Percentiles rank a stretch among this genome's conserved stretches.
phyloP scores from a whole-genome alignment of 805 yeast genomes.

The Saccharomycopsis sp. region DNA sequence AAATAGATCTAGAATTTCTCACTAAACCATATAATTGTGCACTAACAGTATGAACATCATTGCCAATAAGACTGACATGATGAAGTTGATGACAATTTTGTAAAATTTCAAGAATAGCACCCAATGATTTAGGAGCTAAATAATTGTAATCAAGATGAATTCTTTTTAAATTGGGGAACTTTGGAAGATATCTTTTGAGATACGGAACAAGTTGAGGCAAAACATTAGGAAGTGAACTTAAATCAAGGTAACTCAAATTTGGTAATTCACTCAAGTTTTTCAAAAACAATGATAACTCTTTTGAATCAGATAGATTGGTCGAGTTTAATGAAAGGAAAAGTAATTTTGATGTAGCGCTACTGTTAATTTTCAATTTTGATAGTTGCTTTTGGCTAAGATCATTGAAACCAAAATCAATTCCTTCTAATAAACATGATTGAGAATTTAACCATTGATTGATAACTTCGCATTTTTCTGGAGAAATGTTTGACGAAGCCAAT shows the following conservation, averaged over 20 bases:
- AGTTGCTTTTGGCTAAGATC: conserved; percentile 36
- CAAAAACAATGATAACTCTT: conserved; percentile 40
- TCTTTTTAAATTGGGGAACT: conserved; percentile 51
- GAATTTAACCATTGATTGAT: conserved; percentile 48
- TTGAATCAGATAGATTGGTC: conserved; percentile 44
- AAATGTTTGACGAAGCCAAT: conserved; percentile 62
- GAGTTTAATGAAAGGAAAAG: conserved; percentile 53
- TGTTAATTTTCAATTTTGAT: conserved; percentile 19
- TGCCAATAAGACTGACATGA: conserved; percentile 62
- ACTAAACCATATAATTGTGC: conserved; percentile 62
- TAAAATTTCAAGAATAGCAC: conserved; percentile 53
- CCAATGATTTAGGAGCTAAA: conserved; percentile 43
- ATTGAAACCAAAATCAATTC: conserved; percentile 79
- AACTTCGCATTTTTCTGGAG: conserved; percentile 44
- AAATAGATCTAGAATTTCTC: conserved; percentile 53
- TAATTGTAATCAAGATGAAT: conserved; percentile 65
- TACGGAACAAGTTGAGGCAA: conserved; percentile 53
- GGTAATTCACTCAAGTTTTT: conserved; percentile 43
- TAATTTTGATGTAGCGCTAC: conserved; percentile 23
- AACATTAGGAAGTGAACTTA: conserved; percentile 57
- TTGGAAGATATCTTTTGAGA: conserved; percentile 55
- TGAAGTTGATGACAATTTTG: conserved; percentile 57
- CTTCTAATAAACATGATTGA: conserved; percentile 36
- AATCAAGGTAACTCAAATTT: conserved; percentile 55
- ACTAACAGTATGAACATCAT: conserved; percentile 43